Conservation (phyloP, 2,329 filamentous ascomycete species). For the Fusarium fracticaudum region DNA sequence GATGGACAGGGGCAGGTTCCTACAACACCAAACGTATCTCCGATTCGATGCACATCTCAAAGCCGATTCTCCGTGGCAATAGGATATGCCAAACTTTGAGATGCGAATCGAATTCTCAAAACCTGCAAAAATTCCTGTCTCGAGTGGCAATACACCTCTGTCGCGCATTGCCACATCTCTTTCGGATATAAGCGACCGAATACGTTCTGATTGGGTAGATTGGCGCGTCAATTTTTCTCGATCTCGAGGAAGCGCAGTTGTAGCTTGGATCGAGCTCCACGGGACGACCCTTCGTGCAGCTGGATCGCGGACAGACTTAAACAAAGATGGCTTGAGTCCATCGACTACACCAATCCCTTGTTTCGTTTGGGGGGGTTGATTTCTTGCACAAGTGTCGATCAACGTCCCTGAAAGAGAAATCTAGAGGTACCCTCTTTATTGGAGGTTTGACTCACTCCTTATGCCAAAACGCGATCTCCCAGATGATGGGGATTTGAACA, state of each 20-base stretch:
- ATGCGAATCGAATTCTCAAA: conserved; percentile 9
- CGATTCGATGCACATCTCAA: background rate
- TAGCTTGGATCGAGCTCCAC: conserved; percentile 45
- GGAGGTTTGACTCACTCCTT: background rate
- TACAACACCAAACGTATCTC: conserved; percentile 14
- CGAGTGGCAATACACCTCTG: conserved; percentile 22
- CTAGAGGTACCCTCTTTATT: background rate
- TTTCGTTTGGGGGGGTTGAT: background rate
- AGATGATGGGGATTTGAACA: conserved; percentile 6
- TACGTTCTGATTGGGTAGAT: conserved; percentile 24
- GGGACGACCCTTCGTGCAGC: conserved; percentile 42
- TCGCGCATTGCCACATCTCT: conserved; percentile 16
- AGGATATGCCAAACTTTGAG: conserved; percentile 2
- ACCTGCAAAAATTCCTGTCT: background rate
- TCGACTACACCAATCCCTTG: background rate
- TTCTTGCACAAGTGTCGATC: conserved; percentile 21
- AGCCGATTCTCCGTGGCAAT: conserved; percentile 10
- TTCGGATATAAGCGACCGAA: conserved; percentile 16
- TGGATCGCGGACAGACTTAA: conserved; percentile 1
- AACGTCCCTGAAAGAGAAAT: background rate
- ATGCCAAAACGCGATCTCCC: background rate
- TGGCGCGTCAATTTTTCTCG: conserved; percentile 23
- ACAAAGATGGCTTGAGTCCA: conserved; percentile 13
- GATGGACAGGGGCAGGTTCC: conserved; percentile 11
- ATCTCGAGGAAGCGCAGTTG: conserved; percentile 42